Evolutionary conservation across 257 asterid genomes (phyloP), one percentile per base, ranked within the genome.

Genomic region (Galeopsis tetrahit): DNA sequence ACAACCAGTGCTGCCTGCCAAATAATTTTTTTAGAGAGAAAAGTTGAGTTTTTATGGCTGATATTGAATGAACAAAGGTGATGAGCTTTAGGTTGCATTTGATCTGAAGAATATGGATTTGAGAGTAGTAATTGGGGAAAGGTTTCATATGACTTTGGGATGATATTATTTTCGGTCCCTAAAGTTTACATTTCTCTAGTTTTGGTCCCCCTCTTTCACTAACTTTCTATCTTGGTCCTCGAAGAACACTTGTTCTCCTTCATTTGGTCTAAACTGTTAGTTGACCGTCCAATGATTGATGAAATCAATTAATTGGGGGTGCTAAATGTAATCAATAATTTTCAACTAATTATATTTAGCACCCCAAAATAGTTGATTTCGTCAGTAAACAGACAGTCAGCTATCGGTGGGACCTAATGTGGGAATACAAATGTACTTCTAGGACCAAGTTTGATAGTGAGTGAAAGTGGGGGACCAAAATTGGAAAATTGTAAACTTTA

Each of bases 1-100:
- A 68, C 82, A 76, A n/a, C 69, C 70, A 33, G 61, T 71, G 13
- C 6, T 65, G 56, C 74, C 85, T 81, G 76, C 35, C 10, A 51
- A 66, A 14, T 53, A 74, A 65, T 7, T 43, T 31, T 14, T 7
- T 53, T 46, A 5, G 21, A 64, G 34, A 62, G 1, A 10, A 48
- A 32, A 57, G 32, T 40, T 6, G 17, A 21, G 21, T 7, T 34
- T 21, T 40, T 6, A 44, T 65, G 42, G 17, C 46, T 49, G 62
- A 34, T 51, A 2, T 35, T 49, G 17, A 31, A 51, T 34, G 34
- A 31, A 67, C 6, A 36, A 7, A 49, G 48, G 1, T 14, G 48
- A 39, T 6, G 68, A 39, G 52, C 51, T 63, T 63, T 63, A 35
- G 33, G 67, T 7, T 38, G 49, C 68, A 38, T 62, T 38, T 38